Evolutionary conservation across 495 filamentous ascomycete genomes (phyloP).

Genomic region (Penicillium fimorum): DNA sequence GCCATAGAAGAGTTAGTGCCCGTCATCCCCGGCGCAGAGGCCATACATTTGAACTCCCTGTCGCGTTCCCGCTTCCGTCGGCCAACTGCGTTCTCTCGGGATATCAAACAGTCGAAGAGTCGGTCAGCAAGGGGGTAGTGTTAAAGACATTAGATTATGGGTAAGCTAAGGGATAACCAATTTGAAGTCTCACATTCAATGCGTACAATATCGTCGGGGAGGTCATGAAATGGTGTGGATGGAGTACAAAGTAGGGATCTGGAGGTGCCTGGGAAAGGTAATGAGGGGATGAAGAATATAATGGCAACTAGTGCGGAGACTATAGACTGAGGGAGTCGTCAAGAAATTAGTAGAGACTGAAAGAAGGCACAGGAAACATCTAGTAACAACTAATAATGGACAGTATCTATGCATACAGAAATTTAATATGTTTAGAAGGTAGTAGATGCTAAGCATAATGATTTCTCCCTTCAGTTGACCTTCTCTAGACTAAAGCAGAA

Average conservation of each 20-base stretch:
- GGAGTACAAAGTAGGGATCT: neutral
- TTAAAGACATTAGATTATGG: slow-evolving; percentile 18
- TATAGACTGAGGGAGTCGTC: neutral
- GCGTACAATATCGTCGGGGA: neutral
- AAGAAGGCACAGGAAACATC: neutral
- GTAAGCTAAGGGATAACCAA: neutral
- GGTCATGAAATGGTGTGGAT: neutral
- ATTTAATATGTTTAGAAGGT: neutral
- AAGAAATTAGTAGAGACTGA: neutral
- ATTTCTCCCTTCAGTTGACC: too few relatives aligned
- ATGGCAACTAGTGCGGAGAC: neutral
- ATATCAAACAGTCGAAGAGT: slow-evolving; percentile 37
- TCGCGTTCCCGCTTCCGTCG: slow-evolving; percentile 33
- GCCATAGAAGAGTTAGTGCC: neutral
- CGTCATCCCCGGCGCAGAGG: slow-evolving; percentile 13
- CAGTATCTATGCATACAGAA: neutral
- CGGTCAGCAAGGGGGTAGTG: slow-evolving; percentile 44
- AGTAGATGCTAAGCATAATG: too few relatives aligned
- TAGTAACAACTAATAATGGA: neutral
- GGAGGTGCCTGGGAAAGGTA: neutral
- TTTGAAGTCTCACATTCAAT: neutral
- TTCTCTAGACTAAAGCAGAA: too few relatives aligned
- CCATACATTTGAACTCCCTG: slow-evolving; percentile 12
- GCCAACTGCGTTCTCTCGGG: slow-evolving; percentile 27
- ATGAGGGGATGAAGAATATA: neutral